Base-by-base conservation (phyloP, 352 stramenopile species). In the Globisporangium irregulare region DNA sequence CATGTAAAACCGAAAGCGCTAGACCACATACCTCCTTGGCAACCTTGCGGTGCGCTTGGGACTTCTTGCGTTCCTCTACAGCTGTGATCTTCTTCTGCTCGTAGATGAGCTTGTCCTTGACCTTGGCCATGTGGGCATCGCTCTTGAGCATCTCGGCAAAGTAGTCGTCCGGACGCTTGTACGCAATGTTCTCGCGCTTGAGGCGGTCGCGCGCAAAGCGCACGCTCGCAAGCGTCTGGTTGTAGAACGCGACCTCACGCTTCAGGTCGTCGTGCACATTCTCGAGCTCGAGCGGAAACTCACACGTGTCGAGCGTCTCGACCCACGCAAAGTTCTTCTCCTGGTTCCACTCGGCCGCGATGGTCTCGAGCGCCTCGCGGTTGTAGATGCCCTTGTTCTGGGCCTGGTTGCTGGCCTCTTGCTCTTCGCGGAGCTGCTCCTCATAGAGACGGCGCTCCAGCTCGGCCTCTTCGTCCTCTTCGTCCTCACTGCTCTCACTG, bases 101-200 rank as follows among this genome's bases (percentile, higher is more conserved):
- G 76, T 99, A 99, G 61, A 99, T 98, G 59, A 99, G 89, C 76
- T 98, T 97, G 79, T 99, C 97, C 86, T 99, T 99, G 68, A 98
- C 90, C 77, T 96, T 94, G 55, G 82, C 87, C 94, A 98, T 98
- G 80, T 98, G 94, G 62, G 82, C 77, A 76, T 99, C 97, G 56
- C 86, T 98, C 83, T 99, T 99, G 71, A 99, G 88, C 97, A 99
- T 99, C 80, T 99, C 97, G 32, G 96, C 97, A 87, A 99, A 99
- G 83, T 99, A 99, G 76, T 99, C 97, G 25, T 91, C 81, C 0
- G 97, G 97, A 4, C 97, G 86, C 66, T 97, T 96, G 81, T 99
- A 99, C 15, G 95, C 95, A 18, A 95, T 73, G 36, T 75, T 71
- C 12, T 91, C 72, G 59, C 84, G 71, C 69, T 89, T 80, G 10